Conservation (phyloP, 257 asterid genomes). For the Solanum habrochaites region DNA sequence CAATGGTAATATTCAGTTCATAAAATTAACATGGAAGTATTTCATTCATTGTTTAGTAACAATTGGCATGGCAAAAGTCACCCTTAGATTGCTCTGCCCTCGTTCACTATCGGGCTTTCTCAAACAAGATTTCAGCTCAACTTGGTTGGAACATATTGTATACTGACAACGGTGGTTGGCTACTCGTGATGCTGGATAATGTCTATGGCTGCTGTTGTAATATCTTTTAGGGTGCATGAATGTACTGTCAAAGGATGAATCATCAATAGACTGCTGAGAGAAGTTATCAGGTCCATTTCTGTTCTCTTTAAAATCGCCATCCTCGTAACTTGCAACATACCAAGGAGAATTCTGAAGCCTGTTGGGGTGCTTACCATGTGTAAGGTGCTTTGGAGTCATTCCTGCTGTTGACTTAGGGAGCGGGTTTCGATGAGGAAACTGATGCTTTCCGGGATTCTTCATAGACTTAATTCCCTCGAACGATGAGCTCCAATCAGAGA, state of each 20-base stretch:
- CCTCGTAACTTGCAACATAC: neutral
- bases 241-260: neutral
- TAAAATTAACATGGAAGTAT: neutral
- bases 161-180: neutral
- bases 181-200: neutral
- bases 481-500: neutral
- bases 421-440: neutral
- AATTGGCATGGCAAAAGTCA: constrained; percentile 12
- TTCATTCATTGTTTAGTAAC: constrained; percentile 8
- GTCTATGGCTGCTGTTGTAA: neutral
- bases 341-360: neutral
- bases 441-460: neutral
- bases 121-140: constrained; percentile 24
- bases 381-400: constrained; percentile 1
- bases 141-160: neutral
- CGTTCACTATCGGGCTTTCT: constrained; percentile 18
- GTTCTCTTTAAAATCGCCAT: neutral
- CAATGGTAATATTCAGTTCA: neutral
- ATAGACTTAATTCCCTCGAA: neutral
- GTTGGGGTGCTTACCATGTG: neutral
- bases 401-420: neutral
- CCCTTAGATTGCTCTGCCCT: constrained; percentile 17
- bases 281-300: neutral
- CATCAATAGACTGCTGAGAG: neutral
- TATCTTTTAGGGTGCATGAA: neutral